phyloP scores from a whole-genome alignment of 2,329 filamentous ascomycete genomes.

The Colletotrichum lini region DNA sequence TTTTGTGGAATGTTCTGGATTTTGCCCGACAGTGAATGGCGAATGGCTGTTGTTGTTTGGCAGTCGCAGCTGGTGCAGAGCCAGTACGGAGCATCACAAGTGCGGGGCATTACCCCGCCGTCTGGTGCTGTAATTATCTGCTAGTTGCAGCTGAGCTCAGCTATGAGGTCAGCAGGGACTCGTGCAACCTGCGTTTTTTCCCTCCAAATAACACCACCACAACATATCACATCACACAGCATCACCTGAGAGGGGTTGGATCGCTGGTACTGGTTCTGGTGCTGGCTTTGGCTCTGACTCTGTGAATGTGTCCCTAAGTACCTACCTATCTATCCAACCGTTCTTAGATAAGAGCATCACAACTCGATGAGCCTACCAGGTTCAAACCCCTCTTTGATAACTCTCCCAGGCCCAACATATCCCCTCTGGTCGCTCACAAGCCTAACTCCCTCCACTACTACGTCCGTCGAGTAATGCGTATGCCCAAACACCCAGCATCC shows the following conservation, averaged over 20 bases:
- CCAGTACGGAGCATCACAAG: conserved; percentile 35
- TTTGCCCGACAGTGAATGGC: not conserved
- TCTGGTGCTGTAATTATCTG: not conserved
- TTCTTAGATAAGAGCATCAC: not conserved
- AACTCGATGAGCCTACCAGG: not conserved
- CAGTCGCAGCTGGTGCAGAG: conserved; percentile 5
- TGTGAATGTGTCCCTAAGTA: too few relatives aligned
- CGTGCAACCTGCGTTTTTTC: not conserved
- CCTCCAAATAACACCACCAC: too few relatives aligned
- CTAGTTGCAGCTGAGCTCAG: conserved; percentile 13
- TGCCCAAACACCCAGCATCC: conserved; percentile 64
- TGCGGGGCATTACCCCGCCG: conserved; percentile 41
- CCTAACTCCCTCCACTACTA: conserved; percentile 50
- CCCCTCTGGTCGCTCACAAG: conserved; percentile 64
- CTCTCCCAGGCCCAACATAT: conserved; percentile 48
- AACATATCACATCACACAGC: too few relatives aligned
- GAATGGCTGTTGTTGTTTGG: not conserved
- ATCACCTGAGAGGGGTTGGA: too few relatives aligned
- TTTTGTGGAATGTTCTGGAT: conserved; percentile 44
- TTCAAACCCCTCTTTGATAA: conserved; percentile 25
- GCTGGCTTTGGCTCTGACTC: too few relatives aligned
- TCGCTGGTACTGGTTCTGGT: too few relatives aligned
- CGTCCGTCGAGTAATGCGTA: conserved; percentile 61
- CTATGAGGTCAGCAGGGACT: conserved; percentile 23
- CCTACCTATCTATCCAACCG: too few relatives aligned